These are phyloP conservation scores for Paracoccidioides brasiliensis DNA, from an alignment of 2,329 filamentous ascomycete genomes.

Conservation along the genomic window DNA sequence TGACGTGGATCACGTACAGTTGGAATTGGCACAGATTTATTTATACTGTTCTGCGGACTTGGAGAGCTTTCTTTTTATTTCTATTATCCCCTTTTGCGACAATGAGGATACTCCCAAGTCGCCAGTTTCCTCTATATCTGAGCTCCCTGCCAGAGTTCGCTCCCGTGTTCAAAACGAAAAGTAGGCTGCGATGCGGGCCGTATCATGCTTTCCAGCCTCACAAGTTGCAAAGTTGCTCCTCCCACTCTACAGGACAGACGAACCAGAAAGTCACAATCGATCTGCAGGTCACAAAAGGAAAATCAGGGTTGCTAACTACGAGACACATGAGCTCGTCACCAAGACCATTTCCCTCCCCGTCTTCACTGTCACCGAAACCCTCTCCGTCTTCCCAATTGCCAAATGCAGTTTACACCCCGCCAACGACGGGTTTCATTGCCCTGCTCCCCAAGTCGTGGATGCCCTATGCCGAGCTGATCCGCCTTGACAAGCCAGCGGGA, in stretches of 20 bases:
- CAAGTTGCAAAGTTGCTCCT: background rate
- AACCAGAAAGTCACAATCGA: background rate
- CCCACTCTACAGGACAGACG: background rate
- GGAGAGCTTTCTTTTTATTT: background rate
- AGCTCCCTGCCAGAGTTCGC: background rate
- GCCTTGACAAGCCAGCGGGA: conserved; percentile 39
- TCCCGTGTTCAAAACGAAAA: background rate
- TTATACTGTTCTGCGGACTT: background rate
- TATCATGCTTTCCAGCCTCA: background rate
- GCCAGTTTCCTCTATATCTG: background rate
- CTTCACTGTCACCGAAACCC: background rate
- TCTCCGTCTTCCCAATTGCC: background rate
- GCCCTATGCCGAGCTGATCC: conserved; percentile 42
- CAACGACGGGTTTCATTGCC: conserved; percentile 34
- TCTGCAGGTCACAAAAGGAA: background rate
- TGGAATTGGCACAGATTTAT: too few relatives aligned
- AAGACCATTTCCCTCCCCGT: background rate
- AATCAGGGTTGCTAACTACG: background rate
- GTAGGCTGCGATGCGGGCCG: background rate
- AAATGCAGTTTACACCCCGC: conserved; percentile 29
- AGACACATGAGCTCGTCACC: background rate
- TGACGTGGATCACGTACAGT: too few relatives aligned
- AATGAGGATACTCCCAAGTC: conserved; percentile 1
- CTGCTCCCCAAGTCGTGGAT: conserved; percentile 38
- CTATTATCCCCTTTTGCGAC: background rate